Conservation (phyloP, 768 basidiomycete species). For the Symmetrospora coprosmae region DNA sequence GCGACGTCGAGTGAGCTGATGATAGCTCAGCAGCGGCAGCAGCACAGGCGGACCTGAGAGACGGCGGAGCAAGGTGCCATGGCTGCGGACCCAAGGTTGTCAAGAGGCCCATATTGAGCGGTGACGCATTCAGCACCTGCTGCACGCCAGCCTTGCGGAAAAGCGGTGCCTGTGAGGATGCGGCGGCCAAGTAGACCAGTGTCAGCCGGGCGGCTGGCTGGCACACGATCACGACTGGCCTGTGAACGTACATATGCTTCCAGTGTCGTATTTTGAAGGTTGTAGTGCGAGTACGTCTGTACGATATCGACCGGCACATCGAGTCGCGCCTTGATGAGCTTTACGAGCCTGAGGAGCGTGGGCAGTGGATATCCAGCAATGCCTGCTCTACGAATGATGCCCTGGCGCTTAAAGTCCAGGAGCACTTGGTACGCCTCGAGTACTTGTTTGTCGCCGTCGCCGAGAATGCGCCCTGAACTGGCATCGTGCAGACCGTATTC, state of each 20-base stretch:
- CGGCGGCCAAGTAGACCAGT: slow-evolving; percentile 46
- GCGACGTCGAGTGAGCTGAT: slow-evolving; percentile 25
- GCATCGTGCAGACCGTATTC: slow-evolving; percentile 55
- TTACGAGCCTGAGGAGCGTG: slow-evolving; percentile 64
- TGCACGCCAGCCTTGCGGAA: slow-evolving; percentile 44
- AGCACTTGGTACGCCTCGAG: slow-evolving; percentile 56
- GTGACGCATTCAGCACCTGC: slow-evolving; percentile 64
- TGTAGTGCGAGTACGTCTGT: slow-evolving; percentile 67
- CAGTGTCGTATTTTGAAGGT: slow-evolving; percentile 34
- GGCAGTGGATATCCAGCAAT: slow-evolving; percentile 71
- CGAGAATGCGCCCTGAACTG: slow-evolving; percentile 47
- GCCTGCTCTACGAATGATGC: slow-evolving; percentile 58
- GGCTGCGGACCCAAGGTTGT: slow-evolving; percentile 44
- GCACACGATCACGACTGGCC: too few species aligned
- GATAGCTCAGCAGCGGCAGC: slow-evolving; percentile 35
- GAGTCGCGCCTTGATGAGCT: slow-evolving; percentile 51
- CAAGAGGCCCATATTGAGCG: slow-evolving; percentile 70
- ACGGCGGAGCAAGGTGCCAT: slow-evolving; percentile 65
- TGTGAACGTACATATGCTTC: slow-evolving; percentile 11
- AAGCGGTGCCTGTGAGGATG: not conserved
- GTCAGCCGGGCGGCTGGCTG: not conserved
- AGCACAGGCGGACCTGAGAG: slow-evolving; percentile 42
- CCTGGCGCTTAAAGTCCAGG: slow-evolving; percentile 55
- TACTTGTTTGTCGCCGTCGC: slow-evolving; percentile 58
- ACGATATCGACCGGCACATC: slow-evolving; percentile 62